A percentile compares a stretch with the other conserved stretches of the same genome.
Conservation (phyloP, 768 basidiomycete genomes). For the Cystobasidium ongulense region DNA sequence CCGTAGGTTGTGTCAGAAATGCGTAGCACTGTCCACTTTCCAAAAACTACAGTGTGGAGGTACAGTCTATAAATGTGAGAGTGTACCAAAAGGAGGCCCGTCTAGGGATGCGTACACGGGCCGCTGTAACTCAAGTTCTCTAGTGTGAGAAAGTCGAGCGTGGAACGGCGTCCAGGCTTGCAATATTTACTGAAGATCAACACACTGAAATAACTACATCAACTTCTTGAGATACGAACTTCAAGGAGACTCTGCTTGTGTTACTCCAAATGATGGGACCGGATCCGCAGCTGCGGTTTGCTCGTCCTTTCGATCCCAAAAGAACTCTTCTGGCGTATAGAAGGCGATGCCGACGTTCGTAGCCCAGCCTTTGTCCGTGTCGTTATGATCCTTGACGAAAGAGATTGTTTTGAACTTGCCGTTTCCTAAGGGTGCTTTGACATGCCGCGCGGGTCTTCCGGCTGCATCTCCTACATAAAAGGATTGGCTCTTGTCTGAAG, state of each 20-base stretch:
- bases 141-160: too few relatives aligned
- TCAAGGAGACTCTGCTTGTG: neutral
- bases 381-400: constrained; percentile 31
- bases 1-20: too few relatives aligned
- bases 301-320: constrained; percentile 31
- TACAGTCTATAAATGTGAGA: too few relatives aligned
- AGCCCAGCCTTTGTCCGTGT: constrained; percentile 39
- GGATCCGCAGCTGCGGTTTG: neutral
- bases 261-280: neutral
- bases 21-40: too few relatives aligned
- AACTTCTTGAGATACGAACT: neutral
- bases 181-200: too few relatives aligned
- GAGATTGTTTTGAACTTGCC: neutral
- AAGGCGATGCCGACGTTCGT: constrained; percentile 36
- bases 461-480: constrained; percentile 50
- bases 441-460: constrained; percentile 43
- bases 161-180: too few relatives aligned
- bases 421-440: constrained; percentile 37
- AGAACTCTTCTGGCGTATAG: constrained; percentile 41
- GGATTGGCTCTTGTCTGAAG: constrained; percentile 43
- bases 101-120: too few relatives aligned
- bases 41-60: too few relatives aligned
- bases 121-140: too few relatives aligned
- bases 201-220: neutral
- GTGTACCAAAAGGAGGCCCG: too few relatives aligned